Percentiles rank a stretch among this genome's conserved stretches.
These are phyloP conservation scores for Aspergillus spinulosporus DNA, from an alignment of 2,329 filamentous ascomycete species.

Conservation along the genomic window DNA sequence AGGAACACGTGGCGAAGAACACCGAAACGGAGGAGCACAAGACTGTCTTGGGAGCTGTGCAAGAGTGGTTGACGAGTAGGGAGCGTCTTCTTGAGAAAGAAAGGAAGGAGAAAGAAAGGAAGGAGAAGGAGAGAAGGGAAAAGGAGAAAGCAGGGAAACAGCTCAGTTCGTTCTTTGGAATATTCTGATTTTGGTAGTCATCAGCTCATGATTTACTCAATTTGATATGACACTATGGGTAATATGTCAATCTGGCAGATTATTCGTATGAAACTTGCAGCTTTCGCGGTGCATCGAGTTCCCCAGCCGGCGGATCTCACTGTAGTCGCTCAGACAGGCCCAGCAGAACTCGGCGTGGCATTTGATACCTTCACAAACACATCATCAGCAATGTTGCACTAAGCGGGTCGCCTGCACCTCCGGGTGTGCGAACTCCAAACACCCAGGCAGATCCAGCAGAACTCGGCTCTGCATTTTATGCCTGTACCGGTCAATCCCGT, in stretches of 20 bases:
- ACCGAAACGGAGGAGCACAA: too few relatives aligned
- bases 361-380: slow-evolving; percentile 13
- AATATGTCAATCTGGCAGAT: slow-evolving; percentile 4
- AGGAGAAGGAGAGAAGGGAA: not conserved
- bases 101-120: too few relatives aligned
- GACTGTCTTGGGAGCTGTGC: slow-evolving; percentile 1
- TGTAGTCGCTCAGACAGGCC: slow-evolving; percentile 13
- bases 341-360: slow-evolving; percentile 14
- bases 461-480: slow-evolving; percentile 15
- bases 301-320: slow-evolving; percentile 8
- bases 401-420: not conserved
- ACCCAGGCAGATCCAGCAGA: slow-evolving; percentile 13
- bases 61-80: not conserved
- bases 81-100: not conserved
- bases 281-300: slow-evolving; percentile 12
- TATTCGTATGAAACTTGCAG: slow-evolving; percentile 17
- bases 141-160: not conserved
- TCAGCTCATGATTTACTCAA: not conserved
- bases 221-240: not conserved
- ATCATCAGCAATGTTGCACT: not conserved
- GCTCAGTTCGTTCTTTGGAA: too few relatives aligned
- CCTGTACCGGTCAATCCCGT: slow-evolving; percentile 13
- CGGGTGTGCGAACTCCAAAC: slow-evolving; percentile 11
- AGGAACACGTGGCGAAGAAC: too few relatives aligned
- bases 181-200: not conserved